These are phyloP conservation scores for Coelastrella sp. DNA, from an alignment of 139 green algal genomes.

Conservation along the genomic window DNA sequence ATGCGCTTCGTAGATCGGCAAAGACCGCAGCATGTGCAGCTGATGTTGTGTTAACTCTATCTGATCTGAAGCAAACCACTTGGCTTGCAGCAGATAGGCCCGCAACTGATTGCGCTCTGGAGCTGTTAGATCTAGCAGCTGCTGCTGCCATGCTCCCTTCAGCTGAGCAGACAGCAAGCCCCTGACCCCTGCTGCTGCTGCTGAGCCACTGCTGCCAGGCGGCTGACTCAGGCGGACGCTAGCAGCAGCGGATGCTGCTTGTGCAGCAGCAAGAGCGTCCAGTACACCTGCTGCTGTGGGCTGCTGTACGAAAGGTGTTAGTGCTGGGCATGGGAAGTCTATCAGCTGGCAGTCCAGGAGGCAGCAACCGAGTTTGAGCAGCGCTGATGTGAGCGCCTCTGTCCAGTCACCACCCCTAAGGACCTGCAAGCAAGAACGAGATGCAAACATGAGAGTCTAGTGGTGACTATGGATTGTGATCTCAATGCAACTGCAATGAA, in stretches of 20 bases:
- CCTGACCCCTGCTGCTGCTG: background rate
- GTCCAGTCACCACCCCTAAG: slow-evolving; percentile 73
- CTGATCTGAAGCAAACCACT: slow-evolving; percentile 60
- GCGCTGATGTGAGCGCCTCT: slow-evolving; percentile 59
- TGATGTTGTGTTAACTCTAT: slow-evolving; percentile 41
- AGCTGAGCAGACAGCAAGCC: background rate
- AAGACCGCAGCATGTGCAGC: slow-evolving; percentile 55
- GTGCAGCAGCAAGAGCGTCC: slow-evolving; percentile 59
- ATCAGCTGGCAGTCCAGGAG: slow-evolving; percentile 61
- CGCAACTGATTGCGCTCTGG: slow-evolving; percentile 74
- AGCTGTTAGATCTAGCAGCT: slow-evolving; percentile 38
- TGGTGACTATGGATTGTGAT: background rate
- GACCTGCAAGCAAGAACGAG: slow-evolving; percentile 49
- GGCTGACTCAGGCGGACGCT: slow-evolving; percentile 23
- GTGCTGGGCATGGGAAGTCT: slow-evolving; percentile 6
- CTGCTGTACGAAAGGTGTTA: slow-evolving; percentile 61
- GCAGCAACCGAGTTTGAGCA: slow-evolving; percentile 62
- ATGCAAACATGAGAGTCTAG: background rate
- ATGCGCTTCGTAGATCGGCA: slow-evolving; percentile 75
- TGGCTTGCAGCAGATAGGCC: slow-evolving; percentile 73
- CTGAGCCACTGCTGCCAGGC: slow-evolving; percentile 4
- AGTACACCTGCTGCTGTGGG: slow-evolving; percentile 67
- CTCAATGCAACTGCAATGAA: too few species aligned
- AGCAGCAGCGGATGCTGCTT: background rate
- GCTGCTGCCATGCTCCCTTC: background rate